These are phyloP conservation scores for Clarireedia monteithiana DNA, from an alignment of 2,329 filamentous ascomycete genomes.

Conservation along the genomic window DNA sequence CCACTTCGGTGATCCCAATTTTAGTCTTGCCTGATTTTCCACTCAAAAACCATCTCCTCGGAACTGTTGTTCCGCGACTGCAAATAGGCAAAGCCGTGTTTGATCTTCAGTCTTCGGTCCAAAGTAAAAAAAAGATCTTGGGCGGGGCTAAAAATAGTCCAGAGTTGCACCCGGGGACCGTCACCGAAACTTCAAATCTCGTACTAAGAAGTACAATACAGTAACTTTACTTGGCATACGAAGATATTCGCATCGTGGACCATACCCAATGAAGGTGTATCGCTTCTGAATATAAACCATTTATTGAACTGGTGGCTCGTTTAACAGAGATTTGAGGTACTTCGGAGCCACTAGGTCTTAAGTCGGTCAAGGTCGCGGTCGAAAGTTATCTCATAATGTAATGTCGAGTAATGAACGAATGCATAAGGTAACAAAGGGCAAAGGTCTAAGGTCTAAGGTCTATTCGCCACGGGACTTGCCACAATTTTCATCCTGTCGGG, in stretches of 20 bases:
- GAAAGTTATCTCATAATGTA: not conserved
- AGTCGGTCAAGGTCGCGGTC: not conserved
- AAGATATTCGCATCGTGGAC: not conserved
- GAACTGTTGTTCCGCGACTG: conserved; percentile 3
- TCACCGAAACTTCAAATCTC: not conserved
- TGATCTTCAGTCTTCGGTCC: not conserved
- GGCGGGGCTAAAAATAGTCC: not conserved
- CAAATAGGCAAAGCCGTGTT: not conserved
- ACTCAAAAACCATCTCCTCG: not conserved
- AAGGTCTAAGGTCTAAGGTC: not conserved
- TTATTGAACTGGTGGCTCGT: not conserved
- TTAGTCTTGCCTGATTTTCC: not conserved
- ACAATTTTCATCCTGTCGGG: conserved; percentile 1
- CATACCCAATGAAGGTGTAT: not conserved
- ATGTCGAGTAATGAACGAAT: not conserved
- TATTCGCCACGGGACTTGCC: conserved; percentile 2
- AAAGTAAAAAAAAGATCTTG: not conserved
- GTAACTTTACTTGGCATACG: not conserved
- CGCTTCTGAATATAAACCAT: not conserved
- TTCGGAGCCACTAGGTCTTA: not conserved
- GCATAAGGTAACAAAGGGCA: conserved; percentile 1
- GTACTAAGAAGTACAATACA: not conserved
- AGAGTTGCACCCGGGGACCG: too few relatives aligned
- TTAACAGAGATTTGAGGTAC: conserved; percentile 7
- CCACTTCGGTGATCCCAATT: conserved; percentile 1